Evolutionary conservation across 2,329 filamentous ascomycete genomes (phyloP).

Genomic region (Boeremia exigua): DNA sequence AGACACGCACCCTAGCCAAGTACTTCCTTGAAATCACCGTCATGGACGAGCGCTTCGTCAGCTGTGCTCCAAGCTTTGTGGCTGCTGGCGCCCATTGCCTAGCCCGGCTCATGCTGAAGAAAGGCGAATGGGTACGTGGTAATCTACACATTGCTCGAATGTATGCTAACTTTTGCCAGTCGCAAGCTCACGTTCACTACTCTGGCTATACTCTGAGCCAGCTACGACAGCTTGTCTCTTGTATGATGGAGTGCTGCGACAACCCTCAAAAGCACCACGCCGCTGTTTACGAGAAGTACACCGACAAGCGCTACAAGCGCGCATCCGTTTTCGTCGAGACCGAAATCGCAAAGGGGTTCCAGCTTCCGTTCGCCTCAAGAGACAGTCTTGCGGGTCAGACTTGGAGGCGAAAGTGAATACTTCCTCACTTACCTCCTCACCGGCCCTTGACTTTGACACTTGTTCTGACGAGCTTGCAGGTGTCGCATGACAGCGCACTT

Average conservation of each 20-base stretch:
- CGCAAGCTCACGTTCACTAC: constrained; percentile 84
- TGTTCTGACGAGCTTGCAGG: constrained; percentile 38
- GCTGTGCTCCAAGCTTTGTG: constrained; percentile 85
- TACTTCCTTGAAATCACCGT: constrained; percentile 97
- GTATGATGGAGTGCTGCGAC: constrained; percentile 88
- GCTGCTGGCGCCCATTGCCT: constrained; percentile 93
- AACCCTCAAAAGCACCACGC: constrained; percentile 80
- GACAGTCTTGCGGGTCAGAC: constrained; percentile 45
- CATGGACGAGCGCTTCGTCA: constrained; percentile 98
- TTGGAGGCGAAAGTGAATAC: constrained; percentile 49
- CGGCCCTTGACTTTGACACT: constrained; percentile 24
- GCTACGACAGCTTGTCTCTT: constrained; percentile 75
- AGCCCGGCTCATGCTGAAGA: constrained; percentile 84
- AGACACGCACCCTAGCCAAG: constrained; percentile 93
- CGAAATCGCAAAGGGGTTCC: constrained; percentile 70
- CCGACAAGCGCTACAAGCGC: constrained; percentile 83
- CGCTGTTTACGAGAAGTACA: constrained; percentile 91
- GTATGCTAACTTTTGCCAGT: constrained; percentile 60
- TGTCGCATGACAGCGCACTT: constrained; percentile 28
- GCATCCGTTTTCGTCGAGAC: constrained; percentile 80
- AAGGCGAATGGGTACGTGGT: constrained; percentile 85
- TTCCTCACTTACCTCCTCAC: constrained; percentile 23
- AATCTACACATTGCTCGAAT: background rate
- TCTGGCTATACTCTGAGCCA: constrained; percentile 91
- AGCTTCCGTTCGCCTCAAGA: constrained; percentile 51